Evolutionary conservation across 139 green algal species (phyloP).

Genomic region (Protoeuglena noctilucae): DNA sequence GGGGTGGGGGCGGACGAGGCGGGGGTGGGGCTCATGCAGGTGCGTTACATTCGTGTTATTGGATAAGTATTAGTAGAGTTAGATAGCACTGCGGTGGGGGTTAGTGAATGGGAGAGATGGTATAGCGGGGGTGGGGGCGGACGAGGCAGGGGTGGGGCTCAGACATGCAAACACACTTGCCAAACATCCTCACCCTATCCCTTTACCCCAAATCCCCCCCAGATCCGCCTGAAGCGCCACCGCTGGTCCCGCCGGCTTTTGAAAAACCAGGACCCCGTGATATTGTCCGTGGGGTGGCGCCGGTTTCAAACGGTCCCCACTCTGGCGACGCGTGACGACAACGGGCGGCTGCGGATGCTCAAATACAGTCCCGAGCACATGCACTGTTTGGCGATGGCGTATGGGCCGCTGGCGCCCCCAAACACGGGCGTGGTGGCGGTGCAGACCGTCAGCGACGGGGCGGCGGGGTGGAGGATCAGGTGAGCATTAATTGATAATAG

Average conservation of each 20-base stretch:
- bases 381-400: conserved; percentile 79
- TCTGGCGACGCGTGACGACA: conserved; percentile 76
- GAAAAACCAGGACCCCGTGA: conserved; percentile 85
- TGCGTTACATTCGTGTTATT: too few species aligned
- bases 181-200: too few species aligned
- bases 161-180: too few species aligned
- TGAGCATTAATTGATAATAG: neutral
- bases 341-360: conserved; percentile 66
- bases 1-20: conserved; percentile 63
- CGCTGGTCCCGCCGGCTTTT: conserved; percentile 63
- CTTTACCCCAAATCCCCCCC: too few species aligned
- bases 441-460: conserved; percentile 24
- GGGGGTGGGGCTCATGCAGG: conserved; percentile 62
- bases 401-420: conserved; percentile 59
- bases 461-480: conserved; percentile 2
- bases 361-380: conserved; percentile 98
- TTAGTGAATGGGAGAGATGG: too few species aligned
- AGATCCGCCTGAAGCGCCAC: conserved; percentile 69
- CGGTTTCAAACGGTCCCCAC: conserved; percentile 82
- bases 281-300: conserved; percentile 81
- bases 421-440: conserved; percentile 58
- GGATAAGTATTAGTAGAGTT: too few species aligned
- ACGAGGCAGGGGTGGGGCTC: too few species aligned
- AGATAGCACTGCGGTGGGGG: too few species aligned
- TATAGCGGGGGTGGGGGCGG: too few species aligned